Conservation (phyloP, 805 yeast species). For the Barnettozyma populi region DNA sequence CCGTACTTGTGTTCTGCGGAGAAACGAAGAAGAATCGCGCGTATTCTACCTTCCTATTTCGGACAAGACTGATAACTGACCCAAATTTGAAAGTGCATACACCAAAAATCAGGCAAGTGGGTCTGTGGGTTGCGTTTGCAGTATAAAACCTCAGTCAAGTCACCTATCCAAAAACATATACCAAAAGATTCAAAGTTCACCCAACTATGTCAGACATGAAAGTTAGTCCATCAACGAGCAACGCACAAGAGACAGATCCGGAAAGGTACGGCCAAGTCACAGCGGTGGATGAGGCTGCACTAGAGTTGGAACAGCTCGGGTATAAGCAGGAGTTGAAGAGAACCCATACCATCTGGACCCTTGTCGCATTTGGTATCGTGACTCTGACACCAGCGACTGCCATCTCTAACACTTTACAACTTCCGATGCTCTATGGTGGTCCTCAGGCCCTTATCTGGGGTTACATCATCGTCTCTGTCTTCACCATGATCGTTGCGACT, state of each 20-base stretch:
- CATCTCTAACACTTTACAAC: slow-evolving; percentile 22
- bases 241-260: not conserved
- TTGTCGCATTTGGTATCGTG: slow-evolving; percentile 23
- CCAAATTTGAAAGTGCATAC: not conserved
- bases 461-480: slow-evolving; percentile 22
- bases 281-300: slow-evolving; percentile 4
- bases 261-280: not conserved
- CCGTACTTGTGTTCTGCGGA: not conserved
- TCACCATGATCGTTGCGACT: slow-evolving; percentile 22
- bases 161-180: not conserved
- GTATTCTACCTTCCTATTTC: slow-evolving; percentile 3
- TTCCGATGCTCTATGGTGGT: slow-evolving; percentile 23
- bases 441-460: slow-evolving; percentile 26
- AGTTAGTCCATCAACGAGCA: not conserved
- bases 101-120: not conserved
- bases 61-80: not conserved
- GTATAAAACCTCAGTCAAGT: not conserved
- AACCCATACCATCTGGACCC: slow-evolving; percentile 20
- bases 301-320: slow-evolving; percentile 19
- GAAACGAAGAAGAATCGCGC: not conserved
- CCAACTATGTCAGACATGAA: slow-evolving; percentile 2
- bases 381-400: slow-evolving; percentile 25
- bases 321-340: slow-evolving; percentile 25
- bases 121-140: not conserved
- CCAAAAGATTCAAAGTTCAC: not conserved